phyloP scores from a whole-genome alignment of 208 protist species.

The Vickermania ingenoplastis region DNA sequence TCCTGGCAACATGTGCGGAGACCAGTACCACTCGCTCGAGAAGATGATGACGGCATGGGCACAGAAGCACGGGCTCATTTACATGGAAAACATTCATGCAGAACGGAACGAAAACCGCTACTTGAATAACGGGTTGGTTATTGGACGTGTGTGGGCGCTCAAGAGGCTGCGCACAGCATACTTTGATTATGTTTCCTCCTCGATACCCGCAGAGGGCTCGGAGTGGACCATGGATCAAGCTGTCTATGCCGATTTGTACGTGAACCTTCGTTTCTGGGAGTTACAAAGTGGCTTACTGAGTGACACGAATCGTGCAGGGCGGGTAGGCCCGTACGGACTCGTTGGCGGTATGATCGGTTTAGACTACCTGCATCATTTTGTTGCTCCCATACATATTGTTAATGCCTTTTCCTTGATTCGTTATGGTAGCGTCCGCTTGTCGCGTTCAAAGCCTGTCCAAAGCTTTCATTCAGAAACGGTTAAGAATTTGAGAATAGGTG shows the following conservation, averaged over 20 bases:
- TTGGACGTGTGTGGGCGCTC: conserved; percentile 1
- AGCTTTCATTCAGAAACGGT: background rate
- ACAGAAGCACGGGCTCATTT: background rate
- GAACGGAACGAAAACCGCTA: background rate
- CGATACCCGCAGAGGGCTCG: background rate
- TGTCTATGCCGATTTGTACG: background rate
- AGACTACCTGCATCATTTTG: background rate
- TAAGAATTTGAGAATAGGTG: conserved; percentile 1
- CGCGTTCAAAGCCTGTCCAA: background rate
- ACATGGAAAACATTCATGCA: background rate
- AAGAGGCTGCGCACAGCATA: background rate
- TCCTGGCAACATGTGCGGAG: background rate
- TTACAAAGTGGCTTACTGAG: background rate
- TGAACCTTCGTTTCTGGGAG: background rate
- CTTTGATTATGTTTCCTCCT: background rate
- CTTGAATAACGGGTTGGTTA: background rate
- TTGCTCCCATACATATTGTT: background rate
- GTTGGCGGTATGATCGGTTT: background rate
- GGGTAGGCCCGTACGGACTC: background rate
- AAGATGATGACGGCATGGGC: background rate
- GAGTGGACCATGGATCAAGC: background rate
- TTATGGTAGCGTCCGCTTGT: background rate
- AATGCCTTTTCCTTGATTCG: too few relatives aligned
- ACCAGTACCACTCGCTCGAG: background rate
- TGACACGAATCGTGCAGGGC: background rate